A percentile compares a stretch with the other conserved stretches of the same genome.
These are phyloP conservation scores for Lipomyces lipofer DNA, from an alignment of 805 yeast species.

Conservation along the genomic window DNA sequence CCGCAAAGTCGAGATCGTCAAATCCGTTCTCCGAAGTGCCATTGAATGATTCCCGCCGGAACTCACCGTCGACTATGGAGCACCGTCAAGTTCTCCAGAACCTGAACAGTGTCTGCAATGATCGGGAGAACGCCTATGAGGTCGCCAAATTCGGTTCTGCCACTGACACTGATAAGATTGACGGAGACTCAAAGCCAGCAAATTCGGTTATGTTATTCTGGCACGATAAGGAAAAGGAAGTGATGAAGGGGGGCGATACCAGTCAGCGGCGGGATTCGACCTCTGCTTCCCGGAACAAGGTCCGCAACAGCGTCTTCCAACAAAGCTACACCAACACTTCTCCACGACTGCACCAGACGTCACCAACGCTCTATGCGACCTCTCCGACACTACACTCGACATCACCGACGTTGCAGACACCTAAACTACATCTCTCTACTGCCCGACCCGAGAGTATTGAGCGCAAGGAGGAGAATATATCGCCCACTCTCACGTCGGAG, in stretches of 20 bases:
- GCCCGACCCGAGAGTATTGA: background rate
- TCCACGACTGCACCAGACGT: too few relatives aligned
- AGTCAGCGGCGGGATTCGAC: background rate
- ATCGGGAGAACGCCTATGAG: background rate
- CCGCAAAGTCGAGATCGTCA: background rate
- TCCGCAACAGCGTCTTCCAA: conserved; percentile 19
- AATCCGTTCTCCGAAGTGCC: conserved; percentile 22
- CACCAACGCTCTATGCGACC: background rate
- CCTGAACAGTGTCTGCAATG: conserved; percentile 2
- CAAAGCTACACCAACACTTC: too few relatives aligned
- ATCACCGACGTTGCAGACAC: conserved; percentile 5
- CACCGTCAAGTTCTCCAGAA: conserved; percentile 12
- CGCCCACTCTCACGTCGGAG: conserved; percentile 1
- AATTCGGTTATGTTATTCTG: conserved; percentile 20
- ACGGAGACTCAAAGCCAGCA: conserved; percentile 12
- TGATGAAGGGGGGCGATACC: too few relatives aligned
- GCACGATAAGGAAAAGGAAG: conserved; percentile 26
- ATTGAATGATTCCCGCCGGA: conserved; percentile 19
- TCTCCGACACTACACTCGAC: conserved; percentile 7
- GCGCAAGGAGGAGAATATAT: background rate
- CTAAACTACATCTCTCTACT: background rate
- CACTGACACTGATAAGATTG: background rate
- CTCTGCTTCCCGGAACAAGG: conserved; percentile 6
- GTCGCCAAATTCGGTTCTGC: background rate
- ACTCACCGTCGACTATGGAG: conserved; percentile 28